Percentiles rank a stretch among this genome's conserved stretches.
These are phyloP conservation scores for Neopestalotiopsis sp. DNA, from an alignment of 2,329 filamentous ascomycete species.

Conservation along the genomic window DNA sequence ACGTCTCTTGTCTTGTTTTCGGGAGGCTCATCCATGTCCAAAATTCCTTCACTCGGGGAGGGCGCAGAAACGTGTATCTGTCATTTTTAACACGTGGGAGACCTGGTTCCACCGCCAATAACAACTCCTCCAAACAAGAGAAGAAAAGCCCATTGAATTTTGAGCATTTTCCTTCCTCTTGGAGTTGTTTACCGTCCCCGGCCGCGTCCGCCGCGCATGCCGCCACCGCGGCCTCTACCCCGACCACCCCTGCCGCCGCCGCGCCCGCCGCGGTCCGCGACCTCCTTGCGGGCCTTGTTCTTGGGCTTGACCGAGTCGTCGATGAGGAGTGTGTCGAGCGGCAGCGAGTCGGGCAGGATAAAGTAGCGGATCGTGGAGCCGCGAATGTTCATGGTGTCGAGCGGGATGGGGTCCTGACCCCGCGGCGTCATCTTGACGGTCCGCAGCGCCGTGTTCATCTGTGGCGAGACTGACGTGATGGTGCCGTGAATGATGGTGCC, in stretches of 20 bases:
- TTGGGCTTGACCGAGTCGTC: constrained; percentile 98
- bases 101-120: neutral
- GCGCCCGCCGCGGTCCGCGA: constrained; percentile 63
- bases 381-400: constrained; percentile 96
- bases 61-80: neutral
- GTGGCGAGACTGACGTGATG: constrained; percentile 93
- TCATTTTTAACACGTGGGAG: neutral
- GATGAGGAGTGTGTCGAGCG: constrained; percentile 92
- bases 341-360: constrained; percentile 94
- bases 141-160: neutral
- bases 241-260: constrained; percentile 58
- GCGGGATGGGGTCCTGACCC: constrained; percentile 82
- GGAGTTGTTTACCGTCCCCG: neutral
- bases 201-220: constrained; percentile 26
- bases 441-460: constrained; percentile 97
- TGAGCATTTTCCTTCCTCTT: neutral
- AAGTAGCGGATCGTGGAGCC: constrained; percentile 96
- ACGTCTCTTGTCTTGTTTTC: neutral
- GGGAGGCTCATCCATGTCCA: neutral
- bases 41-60: neutral
- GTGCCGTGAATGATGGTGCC: constrained; percentile 97
- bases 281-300: constrained; percentile 98
- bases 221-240: constrained; percentile 37
- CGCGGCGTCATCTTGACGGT: constrained; percentile 96
- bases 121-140: neutral